Conservation (phyloP, 306 rosid genomes). For the Lotus japonicus region DNA sequence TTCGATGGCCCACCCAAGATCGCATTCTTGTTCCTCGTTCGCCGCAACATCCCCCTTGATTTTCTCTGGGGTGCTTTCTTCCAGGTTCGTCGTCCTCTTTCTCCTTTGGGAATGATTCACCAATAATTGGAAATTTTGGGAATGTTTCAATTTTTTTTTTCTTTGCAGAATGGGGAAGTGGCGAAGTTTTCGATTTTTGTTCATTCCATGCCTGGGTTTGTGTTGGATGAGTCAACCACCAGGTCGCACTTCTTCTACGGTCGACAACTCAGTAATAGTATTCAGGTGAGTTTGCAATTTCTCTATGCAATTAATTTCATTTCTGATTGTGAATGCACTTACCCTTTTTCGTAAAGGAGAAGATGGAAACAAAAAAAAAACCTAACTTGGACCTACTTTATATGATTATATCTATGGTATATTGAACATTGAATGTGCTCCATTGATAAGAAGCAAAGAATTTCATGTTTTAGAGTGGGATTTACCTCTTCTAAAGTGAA, state of each 20-base stretch:
- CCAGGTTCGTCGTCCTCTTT: slow-evolving; percentile 36
- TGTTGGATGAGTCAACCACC: slow-evolving; percentile 38
- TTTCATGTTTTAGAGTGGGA: background rate
- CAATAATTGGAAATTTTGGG: background rate
- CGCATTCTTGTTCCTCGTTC: slow-evolving; percentile 81
- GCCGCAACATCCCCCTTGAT: slow-evolving; percentile 79
- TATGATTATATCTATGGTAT: too few species aligned
- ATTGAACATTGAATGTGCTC: too few species aligned
- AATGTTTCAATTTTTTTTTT: background rate
- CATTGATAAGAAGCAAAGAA: background rate
- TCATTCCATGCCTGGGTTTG: slow-evolving; percentile 48
- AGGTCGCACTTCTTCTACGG: slow-evolving; percentile 43
- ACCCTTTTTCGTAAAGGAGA: background rate
- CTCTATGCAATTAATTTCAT: background rate
- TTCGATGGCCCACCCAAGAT: slow-evolving; percentile 66
- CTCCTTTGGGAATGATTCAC: background rate
- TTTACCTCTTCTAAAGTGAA: too few species aligned
- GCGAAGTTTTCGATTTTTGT: slow-evolving; percentile 52
- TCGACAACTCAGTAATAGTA: slow-evolving; percentile 38
- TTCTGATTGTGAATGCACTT: background rate
- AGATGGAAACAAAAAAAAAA: background rate
- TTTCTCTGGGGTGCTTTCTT: slow-evolving; percentile 87
- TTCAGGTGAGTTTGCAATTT: slow-evolving; percentile 32
- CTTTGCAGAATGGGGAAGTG: slow-evolving; percentile 40
- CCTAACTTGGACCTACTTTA: background rate